phyloP scores from a whole-genome alignment of 495 filamentous ascomycete genomes.

The Thozetella sp. region DNA sequence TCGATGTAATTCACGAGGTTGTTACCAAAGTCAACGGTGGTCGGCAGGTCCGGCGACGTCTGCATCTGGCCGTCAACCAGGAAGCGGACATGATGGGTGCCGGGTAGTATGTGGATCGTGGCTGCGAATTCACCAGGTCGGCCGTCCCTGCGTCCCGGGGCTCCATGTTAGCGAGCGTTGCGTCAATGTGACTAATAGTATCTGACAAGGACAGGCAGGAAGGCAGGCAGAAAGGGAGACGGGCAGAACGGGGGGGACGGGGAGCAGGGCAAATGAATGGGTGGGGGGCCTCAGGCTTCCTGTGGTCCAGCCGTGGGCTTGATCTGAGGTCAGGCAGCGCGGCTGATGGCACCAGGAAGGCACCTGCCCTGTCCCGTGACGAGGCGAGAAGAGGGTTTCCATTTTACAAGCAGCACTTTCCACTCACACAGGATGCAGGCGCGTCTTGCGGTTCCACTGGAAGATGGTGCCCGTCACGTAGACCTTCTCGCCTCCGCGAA shows the following conservation, averaged over 20 bases:
- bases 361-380: not conserved
- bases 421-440: conserved; percentile 80
- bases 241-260: too few relatives aligned
- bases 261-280: too few relatives aligned
- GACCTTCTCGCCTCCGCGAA: conserved; percentile 75
- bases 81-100: conserved; percentile 96
- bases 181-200: not conserved
- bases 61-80: conserved; percentile 92
- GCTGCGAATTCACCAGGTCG: conserved; percentile 66
- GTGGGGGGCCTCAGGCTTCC: not conserved
- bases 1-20: conserved; percentile 98
- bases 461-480: conserved; percentile 98
- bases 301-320: not conserved
- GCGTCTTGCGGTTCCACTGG: conserved; percentile 90
- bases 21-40: conserved; percentile 95
- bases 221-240: too few relatives aligned
- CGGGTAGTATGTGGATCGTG: conserved; percentile 79
- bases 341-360: not conserved
- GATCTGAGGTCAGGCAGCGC: not conserved
- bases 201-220: not conserved
- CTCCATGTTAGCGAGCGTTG: conserved; percentile 12
- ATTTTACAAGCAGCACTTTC: not conserved
- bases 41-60: conserved; percentile 82
- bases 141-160: conserved; percentile 39
- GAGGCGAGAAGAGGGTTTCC: too few relatives aligned